Percentiles rank a stretch among this genome's conserved stretches.
Evolutionary conservation across 2,329 filamentous ascomycete genomes (phyloP).

Genomic region (Phaeomoniella chlamydospora): DNA sequence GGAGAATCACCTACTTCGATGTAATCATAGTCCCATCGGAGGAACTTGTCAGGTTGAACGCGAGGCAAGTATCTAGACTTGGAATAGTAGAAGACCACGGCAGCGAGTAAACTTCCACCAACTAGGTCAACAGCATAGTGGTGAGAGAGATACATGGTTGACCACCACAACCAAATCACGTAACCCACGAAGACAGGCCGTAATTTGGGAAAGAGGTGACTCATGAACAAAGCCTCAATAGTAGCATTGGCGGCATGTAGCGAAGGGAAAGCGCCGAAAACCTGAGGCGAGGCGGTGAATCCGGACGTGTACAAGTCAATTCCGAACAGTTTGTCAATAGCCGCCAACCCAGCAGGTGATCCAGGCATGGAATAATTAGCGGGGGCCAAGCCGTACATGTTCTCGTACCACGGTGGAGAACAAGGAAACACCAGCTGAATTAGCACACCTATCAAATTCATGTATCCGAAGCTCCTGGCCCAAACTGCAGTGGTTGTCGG

Average conservation of each 20-base stretch:
- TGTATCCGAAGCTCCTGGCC: slow-evolving; percentile 77
- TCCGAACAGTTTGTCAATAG: slow-evolving; percentile 79
- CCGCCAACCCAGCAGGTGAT: slow-evolving; percentile 75
- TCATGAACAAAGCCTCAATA: slow-evolving; percentile 83
- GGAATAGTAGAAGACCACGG: slow-evolving; percentile 67
- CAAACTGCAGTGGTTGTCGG: slow-evolving; percentile 76
- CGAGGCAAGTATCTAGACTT: slow-evolving; percentile 70
- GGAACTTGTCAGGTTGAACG: slow-evolving; percentile 68
- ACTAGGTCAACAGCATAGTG: slow-evolving; percentile 94
- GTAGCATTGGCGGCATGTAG: slow-evolving; percentile 83
- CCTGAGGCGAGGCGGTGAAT: slow-evolving; percentile 79
- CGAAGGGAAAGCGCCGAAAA: slow-evolving; percentile 90
- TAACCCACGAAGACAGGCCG: slow-evolving; percentile 70
- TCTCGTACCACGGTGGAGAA: slow-evolving; percentile 95
- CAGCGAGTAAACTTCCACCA: slow-evolving; percentile 64
- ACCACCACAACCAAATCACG: slow-evolving; percentile 92
- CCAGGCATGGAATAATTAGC: slow-evolving; percentile 86
- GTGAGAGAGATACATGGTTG: slow-evolving; percentile 95
- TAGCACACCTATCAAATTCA: slow-evolving; percentile 75
- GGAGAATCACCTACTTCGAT: slow-evolving; percentile 63
- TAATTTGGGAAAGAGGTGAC: slow-evolving; percentile 74
- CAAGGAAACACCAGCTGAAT: slow-evolving; percentile 87
- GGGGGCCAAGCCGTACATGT: slow-evolving; percentile 75
- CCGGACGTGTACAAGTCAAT: slow-evolving; percentile 85
- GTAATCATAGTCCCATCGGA: slow-evolving; percentile 92